Conservation (phyloP, 129 eudicot species). For the Pseudognaphalium luteoalbum region DNA sequence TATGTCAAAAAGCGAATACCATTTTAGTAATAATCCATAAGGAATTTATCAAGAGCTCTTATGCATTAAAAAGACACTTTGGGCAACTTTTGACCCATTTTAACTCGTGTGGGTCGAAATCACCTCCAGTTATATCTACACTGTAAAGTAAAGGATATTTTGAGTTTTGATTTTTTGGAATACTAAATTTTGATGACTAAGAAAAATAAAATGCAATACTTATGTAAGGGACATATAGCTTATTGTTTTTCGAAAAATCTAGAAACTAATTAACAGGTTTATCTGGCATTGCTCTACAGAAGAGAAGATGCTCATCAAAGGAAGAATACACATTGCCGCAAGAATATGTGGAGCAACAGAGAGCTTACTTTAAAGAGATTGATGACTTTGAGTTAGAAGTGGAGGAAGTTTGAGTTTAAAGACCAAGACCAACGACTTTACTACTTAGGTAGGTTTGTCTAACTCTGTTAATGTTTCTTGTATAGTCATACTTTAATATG, state of each 20-base stretch:
- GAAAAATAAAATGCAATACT: not conserved
- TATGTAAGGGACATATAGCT: not conserved
- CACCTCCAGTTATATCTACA: not conserved
- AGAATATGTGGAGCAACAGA: conserved; percentile 67
- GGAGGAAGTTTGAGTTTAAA: conserved; percentile 59
- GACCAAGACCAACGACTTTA: conserved; percentile 22
- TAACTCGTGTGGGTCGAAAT: not conserved
- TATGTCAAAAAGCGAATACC: not conserved
- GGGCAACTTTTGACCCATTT: not conserved
- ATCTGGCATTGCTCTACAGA: conserved; percentile 40
- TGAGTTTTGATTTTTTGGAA: not conserved
- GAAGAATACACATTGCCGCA: conserved; percentile 45
- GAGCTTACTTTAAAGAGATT: conserved; percentile 73
- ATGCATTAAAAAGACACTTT: not conserved
- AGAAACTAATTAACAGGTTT: not conserved
- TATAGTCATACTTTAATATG: conserved; percentile 33
- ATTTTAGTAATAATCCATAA: not conserved
- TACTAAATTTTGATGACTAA: not conserved
- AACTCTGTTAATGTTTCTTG: conserved; percentile 28
- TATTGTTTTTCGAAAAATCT: not conserved
- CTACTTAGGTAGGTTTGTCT: conserved; percentile 21
- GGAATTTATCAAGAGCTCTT: not conserved
- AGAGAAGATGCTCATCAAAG: conserved; percentile 33
- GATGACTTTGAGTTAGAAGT: conserved; percentile 74
- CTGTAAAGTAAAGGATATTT: not conserved